phyloP scores from a whole-genome alignment of 148 eudicot genomes.

The Nepenthes mirabilis region DNA sequence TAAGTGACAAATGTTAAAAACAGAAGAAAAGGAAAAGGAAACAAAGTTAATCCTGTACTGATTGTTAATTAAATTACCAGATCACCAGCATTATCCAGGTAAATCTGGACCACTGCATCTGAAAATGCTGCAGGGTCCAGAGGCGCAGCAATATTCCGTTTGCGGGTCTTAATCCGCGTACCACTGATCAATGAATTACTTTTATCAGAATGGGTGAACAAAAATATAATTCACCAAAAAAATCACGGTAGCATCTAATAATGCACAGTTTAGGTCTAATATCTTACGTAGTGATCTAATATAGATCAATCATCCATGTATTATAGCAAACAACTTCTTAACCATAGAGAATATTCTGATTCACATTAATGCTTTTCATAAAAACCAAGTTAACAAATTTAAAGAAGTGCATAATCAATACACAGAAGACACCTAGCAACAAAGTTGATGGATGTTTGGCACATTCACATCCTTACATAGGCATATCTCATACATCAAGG shows the following conservation, averaged over 20 bases:
- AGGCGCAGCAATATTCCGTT: conserved; percentile 99
- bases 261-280: background rate
- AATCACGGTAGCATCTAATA: background rate
- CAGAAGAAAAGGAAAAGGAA: too few relatives aligned
- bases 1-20: background rate
- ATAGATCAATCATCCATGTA: too few relatives aligned
- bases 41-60: background rate
- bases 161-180: conserved; percentile 99
- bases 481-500: too few relatives aligned
- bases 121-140: conserved; percentile 99
- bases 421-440: too few relatives aligned
- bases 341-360: too few relatives aligned
- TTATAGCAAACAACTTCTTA: too few relatives aligned
- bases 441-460: too few relatives aligned
- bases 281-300: too few relatives aligned
- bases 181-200: conserved; percentile 43
- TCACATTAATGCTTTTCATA: too few relatives aligned
- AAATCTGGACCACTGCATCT: conserved; percentile 99
- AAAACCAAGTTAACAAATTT: too few relatives aligned
- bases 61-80: conserved; percentile 32
- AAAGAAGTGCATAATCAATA: too few relatives aligned
- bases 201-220: conserved; percentile 5
- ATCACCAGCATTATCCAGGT: conserved; percentile 99
- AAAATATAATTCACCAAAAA: conserved; percentile 1
- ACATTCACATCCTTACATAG: too few relatives aligned